Evolutionary conservation across 306 rosid species (phyloP).

Genomic region (Cucumis sativus): Cucumber_9930_V3 NC_026661.2:2343001-2343500

Average conservation of each 20-base stretch:
- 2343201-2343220: constrained; percentile 84
- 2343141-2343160: constrained; percentile 33
- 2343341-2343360: constrained; percentile 21
- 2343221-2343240: constrained; percentile 64
- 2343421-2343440: too few species aligned
- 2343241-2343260: constrained; percentile 57
- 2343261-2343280: constrained; percentile 44
- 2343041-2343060: not conserved
- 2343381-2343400: constrained; percentile 32
- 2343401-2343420: too few species aligned
- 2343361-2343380: constrained; percentile 67
- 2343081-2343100: not conserved
- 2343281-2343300: constrained; percentile 80
- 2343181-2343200: constrained; percentile 79
- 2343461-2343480: not conserved
- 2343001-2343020: not conserved
- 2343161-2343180: constrained; percentile 84
- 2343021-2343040: too few species aligned
- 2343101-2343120: not conserved
- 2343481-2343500: not conserved
- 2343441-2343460: too few species aligned
- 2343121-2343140: too few species aligned
- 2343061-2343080: not conserved
- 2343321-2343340: constrained; percentile 59
- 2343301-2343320: constrained; percentile 63